A percentile compares a stretch with the other conserved stretches of the same genome.
phyloP scores from a whole-genome alignment of 2,329 filamentous ascomycete genomes.

The Ophiocordyceps camponoti-floridani region DNA sequence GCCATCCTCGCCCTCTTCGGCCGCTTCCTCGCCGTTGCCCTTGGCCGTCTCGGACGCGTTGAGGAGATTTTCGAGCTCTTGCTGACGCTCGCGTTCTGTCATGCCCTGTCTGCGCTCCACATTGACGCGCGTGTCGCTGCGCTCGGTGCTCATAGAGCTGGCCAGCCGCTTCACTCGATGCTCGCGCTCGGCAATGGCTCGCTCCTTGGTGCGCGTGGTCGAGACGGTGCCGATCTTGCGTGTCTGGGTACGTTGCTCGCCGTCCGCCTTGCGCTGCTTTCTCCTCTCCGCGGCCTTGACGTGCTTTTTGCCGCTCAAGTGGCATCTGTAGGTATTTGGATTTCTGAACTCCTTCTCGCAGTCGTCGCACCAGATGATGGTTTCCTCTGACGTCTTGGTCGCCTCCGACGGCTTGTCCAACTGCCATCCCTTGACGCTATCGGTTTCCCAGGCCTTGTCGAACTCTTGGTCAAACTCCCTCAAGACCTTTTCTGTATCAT shows the following conservation, averaged over 20 bases:
- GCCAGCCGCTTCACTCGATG: constrained; percentile 66
- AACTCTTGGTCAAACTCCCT: constrained; percentile 68
- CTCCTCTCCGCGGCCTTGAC: constrained; percentile 30
- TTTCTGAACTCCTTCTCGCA: constrained; percentile 95
- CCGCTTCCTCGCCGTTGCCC: constrained; percentile 30
- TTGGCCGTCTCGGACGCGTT: constrained; percentile 16
- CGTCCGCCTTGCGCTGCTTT: constrained; percentile 25
- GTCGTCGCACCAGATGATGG: constrained; percentile 69
- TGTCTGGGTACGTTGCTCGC: constrained; percentile 11
- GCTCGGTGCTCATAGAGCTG: constrained; percentile 68
- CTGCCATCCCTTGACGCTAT: constrained; percentile 66
- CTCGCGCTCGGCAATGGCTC: constrained; percentile 78
- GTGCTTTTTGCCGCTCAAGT: constrained; percentile 84
- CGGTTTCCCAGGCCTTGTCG: constrained; percentile 61
- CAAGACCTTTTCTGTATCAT: constrained; percentile 69
- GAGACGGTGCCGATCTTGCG: constrained; percentile 13
- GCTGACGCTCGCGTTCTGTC: constrained; percentile 88
- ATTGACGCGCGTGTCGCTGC: constrained; percentile 79
- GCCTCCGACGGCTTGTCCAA: constrained; percentile 24
- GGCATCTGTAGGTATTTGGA: constrained; percentile 80
- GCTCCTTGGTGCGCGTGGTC: constrained; percentile 57
- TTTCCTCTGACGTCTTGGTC: constrained; percentile 14
- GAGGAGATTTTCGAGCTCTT: constrained; percentile 80
- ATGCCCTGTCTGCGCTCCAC: constrained; percentile 94
- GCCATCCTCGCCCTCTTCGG: constrained; percentile 55